A percentile compares a stretch with the other conserved stretches of the same genome.
phyloP scores from a whole-genome alignment of 192 early-diverging fungal species.

The Podila verticillata region DNA sequence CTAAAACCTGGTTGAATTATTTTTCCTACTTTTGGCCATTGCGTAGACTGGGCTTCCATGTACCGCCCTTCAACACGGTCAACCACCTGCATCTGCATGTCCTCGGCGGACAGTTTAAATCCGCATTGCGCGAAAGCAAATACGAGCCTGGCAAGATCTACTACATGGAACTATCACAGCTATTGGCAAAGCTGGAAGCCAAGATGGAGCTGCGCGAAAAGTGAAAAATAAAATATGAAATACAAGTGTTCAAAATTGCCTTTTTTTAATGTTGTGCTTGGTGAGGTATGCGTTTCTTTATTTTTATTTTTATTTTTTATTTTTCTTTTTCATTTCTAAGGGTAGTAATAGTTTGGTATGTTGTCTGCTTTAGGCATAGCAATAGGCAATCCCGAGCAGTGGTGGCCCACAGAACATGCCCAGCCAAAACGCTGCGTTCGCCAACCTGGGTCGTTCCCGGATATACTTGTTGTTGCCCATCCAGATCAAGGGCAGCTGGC shows the following conservation, averaged over 20 bases:
- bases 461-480: constrained; percentile 67
- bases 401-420: constrained; percentile 90
- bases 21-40: background rate
- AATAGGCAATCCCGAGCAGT: constrained; percentile 81
- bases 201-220: background rate
- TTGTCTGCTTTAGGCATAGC: constrained; percentile 30
- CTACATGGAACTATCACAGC: constrained; percentile 28
- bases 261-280: constrained; percentile 7
- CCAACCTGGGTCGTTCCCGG: constrained; percentile 69
- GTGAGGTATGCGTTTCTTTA: no score
- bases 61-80: constrained; percentile 76
- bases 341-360: no score
- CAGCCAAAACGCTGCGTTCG: constrained; percentile 92
- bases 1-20: no score
- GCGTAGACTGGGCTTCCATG: constrained; percentile 70
- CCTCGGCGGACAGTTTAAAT: constrained; percentile 64
- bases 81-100: constrained; percentile 76
- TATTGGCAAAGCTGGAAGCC: constrained; percentile 9
- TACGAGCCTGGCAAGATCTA: constrained; percentile 26
- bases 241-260: background rate
- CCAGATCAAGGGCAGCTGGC: constrained; percentile 90
- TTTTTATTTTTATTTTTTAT: background rate
- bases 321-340: background rate
- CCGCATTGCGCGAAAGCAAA: constrained; percentile 1
- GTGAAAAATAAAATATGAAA: background rate